Base-by-base conservation (phyloP, 495 filamentous ascomycete genomes). In the Penicillium turbatum region DNA sequence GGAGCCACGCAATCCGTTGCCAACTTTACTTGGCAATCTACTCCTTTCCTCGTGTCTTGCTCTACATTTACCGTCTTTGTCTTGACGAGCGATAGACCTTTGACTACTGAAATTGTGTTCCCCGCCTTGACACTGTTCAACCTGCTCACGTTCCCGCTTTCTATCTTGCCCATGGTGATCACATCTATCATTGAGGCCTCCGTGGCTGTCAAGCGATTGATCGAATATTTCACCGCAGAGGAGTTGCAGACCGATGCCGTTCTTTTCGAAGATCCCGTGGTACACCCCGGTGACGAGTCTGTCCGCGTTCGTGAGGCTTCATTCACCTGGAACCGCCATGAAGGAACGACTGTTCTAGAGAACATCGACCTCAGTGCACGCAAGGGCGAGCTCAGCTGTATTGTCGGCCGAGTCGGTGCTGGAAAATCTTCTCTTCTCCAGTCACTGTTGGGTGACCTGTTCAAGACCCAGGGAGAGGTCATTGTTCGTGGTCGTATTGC, bases 21-120 rank as follows among this genome's bases (percentile, higher is more conserved):
- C 27, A 97, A 95, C 62, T 99, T 99, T 54, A 97, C 95, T 21
- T 99, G 95, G 95, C 89, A 89, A n/a, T 93, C 89, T n/a, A 97
- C 95, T 9, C 95, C 95, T 8, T 99, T 99, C 76, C 80, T 99
- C 30, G 95, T 99, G 12, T 97, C 95, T 12, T 97, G 92, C 74
- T 90, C 89, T 8, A 97, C 93, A 9, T 99, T 99, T 64, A 85
- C 89, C 12, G 89, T 97, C 15, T 99, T 93, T 61, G 95, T 97
- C 39, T 75, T 93, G 47, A 95, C 88, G 1, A 81, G 81, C 36
- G 78, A 91, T 57, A 74, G 75, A 30, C 92, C 95, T 26, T 70
- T 99, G 65, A 93, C 90, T 15, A 96, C 90, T 0, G 88, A 95
- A 1, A 92, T 99, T 59, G 90, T 99, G 21, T 99, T 99, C 71